Evolutionary conservation across 202 grass and related monocot genomes (phyloP), one percentile per base, ranked within the genome.

Genomic region (Setaria italica): DNA sequence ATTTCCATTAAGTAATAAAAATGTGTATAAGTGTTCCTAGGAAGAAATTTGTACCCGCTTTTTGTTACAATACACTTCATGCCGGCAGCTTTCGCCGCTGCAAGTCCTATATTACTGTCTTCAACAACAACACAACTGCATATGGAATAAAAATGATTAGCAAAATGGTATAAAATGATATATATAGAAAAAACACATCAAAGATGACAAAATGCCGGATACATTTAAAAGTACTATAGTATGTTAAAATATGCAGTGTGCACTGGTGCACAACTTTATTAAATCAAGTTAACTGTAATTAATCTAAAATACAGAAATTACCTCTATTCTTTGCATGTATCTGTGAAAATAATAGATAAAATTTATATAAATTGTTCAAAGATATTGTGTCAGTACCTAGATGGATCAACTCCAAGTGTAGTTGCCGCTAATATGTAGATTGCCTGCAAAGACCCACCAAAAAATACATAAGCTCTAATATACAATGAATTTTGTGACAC

Each of bases 41-140:
- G 19, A 53, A 53, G 85, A 66, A 80, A 84, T 32, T 34, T 33
- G 69, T 90, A 98, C 96, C 96, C 82, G 90, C 96, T 98, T 84
- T 98, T 98, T 29, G 91, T 98, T 80, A 98, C 62, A 42, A 98
- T 94, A 62, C 96, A 98, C 75, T 84, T 95, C 96, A 98, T 98
- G 64, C 90, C 86, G 32, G 90, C 93, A 82, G 91, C 83, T 91
- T 98, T 98, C 6, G 96, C 95, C 12, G 93, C 93, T 84, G 91
- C 77, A 48, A 98, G 90, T 25, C 96, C 96, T 73, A 98, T 98
- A 37, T 76, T 72, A 89, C 93, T 98, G 81, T 98, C 96, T 88
- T 98, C 96, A 59, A 98, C 88, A 75, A 98, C 96, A 82, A 98
- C 96, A 90, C 93, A 95, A 47, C 95, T 98, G 83, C n/a, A 89